Conservation (phyloP, 1,284 basidiomycete genomes). For the Porphyrellus sp. region DNA sequence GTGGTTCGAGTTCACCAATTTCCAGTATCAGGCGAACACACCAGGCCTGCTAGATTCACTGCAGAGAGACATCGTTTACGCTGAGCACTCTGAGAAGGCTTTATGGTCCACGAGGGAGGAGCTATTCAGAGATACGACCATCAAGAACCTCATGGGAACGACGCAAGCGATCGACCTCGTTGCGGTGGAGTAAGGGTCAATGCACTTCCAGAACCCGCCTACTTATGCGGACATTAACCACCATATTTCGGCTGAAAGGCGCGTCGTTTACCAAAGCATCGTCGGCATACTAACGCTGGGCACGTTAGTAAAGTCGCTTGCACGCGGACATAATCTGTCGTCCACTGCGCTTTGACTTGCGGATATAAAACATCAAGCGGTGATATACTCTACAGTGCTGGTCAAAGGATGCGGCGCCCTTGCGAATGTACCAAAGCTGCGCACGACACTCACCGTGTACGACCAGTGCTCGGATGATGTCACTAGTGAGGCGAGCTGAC, state of each 20-base stretch:
- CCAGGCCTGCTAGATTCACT: conserved; percentile 42
- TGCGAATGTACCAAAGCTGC: conserved; percentile 47
- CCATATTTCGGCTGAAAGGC: conserved; percentile 29
- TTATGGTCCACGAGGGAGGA: conserved; percentile 41
- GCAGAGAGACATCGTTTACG: conserved; percentile 37
- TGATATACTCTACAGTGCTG: conserved; percentile 41
- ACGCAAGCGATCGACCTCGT: conserved; percentile 63
- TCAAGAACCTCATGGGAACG: conserved; percentile 42
- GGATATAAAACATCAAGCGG: conserved; percentile 18
- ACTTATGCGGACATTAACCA: conserved; percentile 53
- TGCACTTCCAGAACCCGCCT: conserved; percentile 54
- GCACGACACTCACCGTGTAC: conserved; percentile 38
- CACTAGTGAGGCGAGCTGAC: conserved; percentile 12
- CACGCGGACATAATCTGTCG: conserved; percentile 44
- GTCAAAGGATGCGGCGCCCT: conserved; percentile 42
- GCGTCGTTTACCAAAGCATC: conserved; percentile 38
- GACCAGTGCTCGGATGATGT: conserved; percentile 51
- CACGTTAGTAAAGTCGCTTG: conserved; percentile 41
- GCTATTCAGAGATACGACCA: conserved; percentile 33
- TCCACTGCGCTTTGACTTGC: conserved; percentile 43
- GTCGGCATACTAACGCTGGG: neutral
- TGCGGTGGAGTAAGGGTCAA: conserved; percentile 61
- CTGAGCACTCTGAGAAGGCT: conserved; percentile 41
- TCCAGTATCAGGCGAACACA: conserved; percentile 47
- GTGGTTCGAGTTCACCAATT: conserved; percentile 41